Base-by-base conservation (phyloP, 2,329 filamentous ascomycete genomes). In the Aspergillus pseudoterreus region DNA sequence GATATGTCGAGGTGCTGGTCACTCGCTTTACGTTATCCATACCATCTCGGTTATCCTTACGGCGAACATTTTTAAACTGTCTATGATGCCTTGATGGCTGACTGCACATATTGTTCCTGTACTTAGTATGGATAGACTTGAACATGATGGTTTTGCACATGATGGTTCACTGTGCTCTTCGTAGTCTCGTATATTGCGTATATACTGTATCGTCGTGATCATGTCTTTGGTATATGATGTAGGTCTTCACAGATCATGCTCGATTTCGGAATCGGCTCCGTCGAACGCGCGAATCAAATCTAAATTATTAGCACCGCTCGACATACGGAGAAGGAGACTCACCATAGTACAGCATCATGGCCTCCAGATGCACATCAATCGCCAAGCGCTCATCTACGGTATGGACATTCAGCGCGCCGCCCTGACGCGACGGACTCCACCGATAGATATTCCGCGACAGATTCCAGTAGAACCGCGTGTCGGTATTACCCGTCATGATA, bases 401-500 rank as follows among this genome's bases (percentile, higher is more conserved):
- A 58, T 80, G 78, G 6, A 76, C 75, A 48, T 77, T 77, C 8
- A 72, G 58, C 33, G 73, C 47, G 0, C 72, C 72, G 0, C 68
- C 71, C 21, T 73, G 71, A 49, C 76, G 75, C 1, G 74, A 72
- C 2, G 77, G 77, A 12, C 71, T 76, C 60, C 78, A 81, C 1
- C 78, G 68, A 57, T 79, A 81, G 8, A 81, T 80, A 48, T 80
- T 75, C 54, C 72, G 70, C n/a, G 76, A 76, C 53, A 80, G 54
- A 36, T 70, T 64, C 78, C 78, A 81, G 57, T 80, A 81, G 56
- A 79, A 78, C 3, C 72, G 63, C 1, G 78, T 81, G 51, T 81
- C 78, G 0, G 78, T 80, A 47, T 81, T 81, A 0, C 77, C 78
- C 1, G 76, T 78, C 75, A 79, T 79, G 46, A 79, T 72, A 51